phyloP scores from a whole-genome alignment of 495 filamentous ascomycete genomes.

The Mytilinidion resinicola region DNA sequence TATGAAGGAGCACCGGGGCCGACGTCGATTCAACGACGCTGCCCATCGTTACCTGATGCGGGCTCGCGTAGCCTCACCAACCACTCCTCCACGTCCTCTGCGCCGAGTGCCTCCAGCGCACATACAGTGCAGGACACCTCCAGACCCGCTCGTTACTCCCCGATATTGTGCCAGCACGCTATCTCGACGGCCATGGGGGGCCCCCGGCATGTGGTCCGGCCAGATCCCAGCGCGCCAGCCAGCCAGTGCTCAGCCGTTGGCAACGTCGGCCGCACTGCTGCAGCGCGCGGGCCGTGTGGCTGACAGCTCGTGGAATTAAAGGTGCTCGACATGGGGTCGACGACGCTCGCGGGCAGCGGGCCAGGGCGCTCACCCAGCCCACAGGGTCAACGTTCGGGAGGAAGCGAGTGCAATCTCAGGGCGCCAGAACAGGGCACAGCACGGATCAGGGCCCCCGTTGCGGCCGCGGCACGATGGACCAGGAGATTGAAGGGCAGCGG shows the following conservation, averaged over 20 bases:
- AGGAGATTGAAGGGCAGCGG: too few species aligned
- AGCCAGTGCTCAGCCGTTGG: too few species aligned
- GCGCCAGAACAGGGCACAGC: conserved; percentile 23
- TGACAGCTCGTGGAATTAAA: conserved; percentile 24
- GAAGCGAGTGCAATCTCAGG: conserved; percentile 21
- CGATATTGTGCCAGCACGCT: too few species aligned
- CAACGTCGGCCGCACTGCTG: background rate
- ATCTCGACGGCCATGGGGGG: too few species aligned
- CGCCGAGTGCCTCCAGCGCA: too few species aligned
- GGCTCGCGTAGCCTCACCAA: conserved; percentile 12
- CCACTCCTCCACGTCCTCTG: too few species aligned
- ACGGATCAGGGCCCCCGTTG: conserved; percentile 18
- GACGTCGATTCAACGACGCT: conserved; percentile 13
- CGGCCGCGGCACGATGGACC: background rate
- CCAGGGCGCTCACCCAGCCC: conserved; percentile 17
- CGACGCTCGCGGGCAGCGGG: conserved; percentile 2
- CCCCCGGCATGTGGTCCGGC: too few species aligned
- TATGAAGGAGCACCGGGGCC: background rate
- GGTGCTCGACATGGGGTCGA: background rate
- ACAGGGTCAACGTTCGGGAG: conserved; percentile 27
- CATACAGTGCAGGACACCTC: too few species aligned
- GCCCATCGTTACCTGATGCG: conserved; percentile 23
- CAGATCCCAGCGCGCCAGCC: too few species aligned
- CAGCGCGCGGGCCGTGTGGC: conserved; percentile 10
- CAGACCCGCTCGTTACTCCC: too few species aligned